phyloP scores from a whole-genome alignment of 2,329 filamentous ascomycete genomes.

The Nigrospora sphaerica region DNA sequence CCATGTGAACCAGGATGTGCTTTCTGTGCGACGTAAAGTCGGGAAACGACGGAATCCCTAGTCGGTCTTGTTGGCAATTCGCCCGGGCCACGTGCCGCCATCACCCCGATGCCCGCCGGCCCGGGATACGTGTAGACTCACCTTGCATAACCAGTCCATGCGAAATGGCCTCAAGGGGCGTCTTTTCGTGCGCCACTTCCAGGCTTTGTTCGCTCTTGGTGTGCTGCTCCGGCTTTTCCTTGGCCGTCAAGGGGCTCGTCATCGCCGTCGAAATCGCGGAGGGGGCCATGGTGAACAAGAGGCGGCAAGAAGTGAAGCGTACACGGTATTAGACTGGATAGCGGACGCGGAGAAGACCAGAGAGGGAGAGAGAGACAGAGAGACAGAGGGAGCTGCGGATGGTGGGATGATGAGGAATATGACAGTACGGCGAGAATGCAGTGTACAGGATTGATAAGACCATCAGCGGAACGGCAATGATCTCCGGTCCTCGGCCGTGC shows the following conservation, averaged over 20 bases:
- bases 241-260: not conserved
- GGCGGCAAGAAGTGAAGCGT: too few relatives aligned
- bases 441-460: too few relatives aligned
- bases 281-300: not conserved
- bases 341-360: too few relatives aligned
- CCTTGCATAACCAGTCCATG: slow-evolving; percentile 24
- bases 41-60: slow-evolving; percentile 35
- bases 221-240: not conserved
- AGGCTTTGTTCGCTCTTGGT: not conserved
- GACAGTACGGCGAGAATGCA: too few relatives aligned
- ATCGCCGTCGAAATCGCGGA: not conserved
- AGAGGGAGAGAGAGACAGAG: too few relatives aligned
- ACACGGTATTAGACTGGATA: too few relatives aligned
- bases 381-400: too few relatives aligned
- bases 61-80: not conserved
- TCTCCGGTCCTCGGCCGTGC: too few relatives aligned
- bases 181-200: slow-evolving; percentile 14
- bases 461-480: too few relatives aligned
- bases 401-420: too few relatives aligned
- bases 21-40: slow-evolving; percentile 40
- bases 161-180: slow-evolving; percentile 27
- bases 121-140: slow-evolving; percentile 5
- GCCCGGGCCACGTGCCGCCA: not conserved
- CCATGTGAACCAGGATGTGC: slow-evolving; percentile 61
- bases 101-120: not conserved